A percentile compares a stretch with the other conserved stretches of the same genome.
These are phyloP conservation scores for Kregervanrija fluxuum DNA, from an alignment of 805 yeast genomes.

Conservation along the genomic window DNA sequence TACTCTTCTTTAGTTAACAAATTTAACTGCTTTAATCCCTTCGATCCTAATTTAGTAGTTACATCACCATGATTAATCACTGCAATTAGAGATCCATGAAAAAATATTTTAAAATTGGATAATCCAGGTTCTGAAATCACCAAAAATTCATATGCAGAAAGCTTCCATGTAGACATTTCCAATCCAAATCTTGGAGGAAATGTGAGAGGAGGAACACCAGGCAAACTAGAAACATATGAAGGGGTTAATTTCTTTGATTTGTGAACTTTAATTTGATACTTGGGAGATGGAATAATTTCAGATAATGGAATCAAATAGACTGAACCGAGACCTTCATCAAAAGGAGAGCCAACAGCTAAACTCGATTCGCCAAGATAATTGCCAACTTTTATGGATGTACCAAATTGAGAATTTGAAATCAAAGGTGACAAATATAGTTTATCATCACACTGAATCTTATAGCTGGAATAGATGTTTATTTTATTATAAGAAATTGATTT, in stretches of 20 bases:
- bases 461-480: too few species aligned
- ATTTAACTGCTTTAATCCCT: slow-evolving; percentile 40
- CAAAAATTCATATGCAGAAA: slow-evolving; percentile 29
- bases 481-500: not conserved
- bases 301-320: slow-evolving; percentile 37
- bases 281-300: slow-evolving; percentile 15
- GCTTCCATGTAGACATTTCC: slow-evolving; percentile 24
- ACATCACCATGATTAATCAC: slow-evolving; percentile 18
- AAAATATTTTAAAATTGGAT: slow-evolving; percentile 35
- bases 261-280: not conserved
- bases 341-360: slow-evolving; percentile 46
- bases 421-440: slow-evolving; percentile 10
- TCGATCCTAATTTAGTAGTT: slow-evolving; percentile 26
- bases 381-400: slow-evolving; percentile 36
- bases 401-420: slow-evolving; percentile 36
- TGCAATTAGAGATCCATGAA: slow-evolving; percentile 10
- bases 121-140: slow-evolving; percentile 47
- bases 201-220: slow-evolving; percentile 21
- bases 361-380: slow-evolving; percentile 31
- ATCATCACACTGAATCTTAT: not conserved
- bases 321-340: slow-evolving; percentile 36
- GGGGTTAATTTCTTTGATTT: slow-evolving; percentile 1
- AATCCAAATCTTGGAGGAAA: slow-evolving; percentile 38
- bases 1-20: slow-evolving; percentile 20
- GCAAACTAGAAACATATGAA: not conserved